These are phyloP conservation scores for Botryotinia globosa DNA, from an alignment of 2,329 filamentous ascomycete species.

Conservation along the genomic window DNA sequence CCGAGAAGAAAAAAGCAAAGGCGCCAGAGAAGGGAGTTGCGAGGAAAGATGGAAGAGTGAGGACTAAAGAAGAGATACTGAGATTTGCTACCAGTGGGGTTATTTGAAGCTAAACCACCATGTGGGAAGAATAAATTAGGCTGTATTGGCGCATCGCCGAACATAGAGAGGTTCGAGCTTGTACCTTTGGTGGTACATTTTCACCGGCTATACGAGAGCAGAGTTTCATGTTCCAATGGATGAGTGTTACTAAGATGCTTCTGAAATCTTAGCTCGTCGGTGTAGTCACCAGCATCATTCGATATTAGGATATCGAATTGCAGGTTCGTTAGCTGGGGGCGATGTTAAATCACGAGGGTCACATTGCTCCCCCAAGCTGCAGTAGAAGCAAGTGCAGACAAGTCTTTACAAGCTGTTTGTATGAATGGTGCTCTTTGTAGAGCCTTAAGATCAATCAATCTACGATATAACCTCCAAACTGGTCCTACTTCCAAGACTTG, in stretches of 20 bases:
- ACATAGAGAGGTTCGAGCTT: not conserved
- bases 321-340: too few species aligned
- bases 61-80: constrained; percentile 45
- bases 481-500: not conserved
- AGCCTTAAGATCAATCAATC: not conserved
- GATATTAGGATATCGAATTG: not conserved
- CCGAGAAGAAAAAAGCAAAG: constrained; percentile 29
- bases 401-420: not conserved
- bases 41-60: constrained; percentile 28
- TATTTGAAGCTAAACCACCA: not conserved
- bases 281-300: not conserved
- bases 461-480: too few species aligned
- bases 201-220: not conserved
- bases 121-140: not conserved
- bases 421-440: not conserved
- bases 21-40: constrained; percentile 17
- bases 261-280: too few species aligned
- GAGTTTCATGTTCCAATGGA: not conserved
- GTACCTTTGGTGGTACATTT: not conserved
- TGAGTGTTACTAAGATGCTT: not conserved
- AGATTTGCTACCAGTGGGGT: constrained; percentile 50
- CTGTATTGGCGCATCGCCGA: not conserved
- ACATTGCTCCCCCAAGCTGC: not conserved
- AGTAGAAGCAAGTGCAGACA: not conserved
- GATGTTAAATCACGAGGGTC: not conserved